These are phyloP conservation scores for Flaveria floridana DNA, from an alignment of 140 eudicot genomes.

Conservation along the genomic window DNA sequence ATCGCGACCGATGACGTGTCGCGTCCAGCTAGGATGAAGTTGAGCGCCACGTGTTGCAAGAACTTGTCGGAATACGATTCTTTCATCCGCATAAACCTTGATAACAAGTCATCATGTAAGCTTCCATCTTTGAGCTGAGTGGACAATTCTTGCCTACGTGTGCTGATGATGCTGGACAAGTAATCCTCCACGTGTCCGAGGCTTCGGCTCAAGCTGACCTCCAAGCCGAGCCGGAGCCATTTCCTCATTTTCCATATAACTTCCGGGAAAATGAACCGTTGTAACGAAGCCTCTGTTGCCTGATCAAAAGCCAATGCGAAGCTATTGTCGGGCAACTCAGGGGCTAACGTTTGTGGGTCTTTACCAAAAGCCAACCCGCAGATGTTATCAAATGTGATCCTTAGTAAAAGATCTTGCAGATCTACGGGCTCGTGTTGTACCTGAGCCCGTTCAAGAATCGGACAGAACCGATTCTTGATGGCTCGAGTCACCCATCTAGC, in stretches of 20 bases:
- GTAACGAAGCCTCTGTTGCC: constrained; percentile 87
- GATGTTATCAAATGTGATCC: constrained; percentile 83
- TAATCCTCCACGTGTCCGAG: constrained; percentile 71
- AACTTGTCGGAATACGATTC: constrained; percentile 71
- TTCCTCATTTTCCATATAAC: constrained; percentile 73
- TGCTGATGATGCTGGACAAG: constrained; percentile 62
- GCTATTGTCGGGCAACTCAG: constrained; percentile 66
- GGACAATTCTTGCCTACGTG: constrained; percentile 75
- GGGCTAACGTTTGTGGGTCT: constrained; percentile 78
- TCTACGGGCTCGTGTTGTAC: constrained; percentile 59
- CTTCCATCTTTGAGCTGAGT: constrained; percentile 53
- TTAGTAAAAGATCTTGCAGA: constrained; percentile 69
- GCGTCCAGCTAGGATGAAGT: constrained; percentile 95
- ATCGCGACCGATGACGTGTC: constrained; percentile 93
- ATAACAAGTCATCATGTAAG: constrained; percentile 74
- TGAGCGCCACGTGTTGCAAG: constrained; percentile 83
- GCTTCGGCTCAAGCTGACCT: constrained; percentile 87
- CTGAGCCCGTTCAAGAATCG: constrained; percentile 67
- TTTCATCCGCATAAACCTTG: constrained; percentile 81
- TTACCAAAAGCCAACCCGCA: constrained; percentile 85
- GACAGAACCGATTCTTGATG: constrained; percentile 70
- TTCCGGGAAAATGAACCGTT: constrained; percentile 71
- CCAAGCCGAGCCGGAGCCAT: constrained; percentile 90
- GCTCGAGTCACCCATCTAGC: constrained; percentile 97
- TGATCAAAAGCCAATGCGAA: constrained; percentile 84